phyloP scores from a whole-genome alignment of 768 basidiomycete species.

The Collybia mongolica region DNA sequence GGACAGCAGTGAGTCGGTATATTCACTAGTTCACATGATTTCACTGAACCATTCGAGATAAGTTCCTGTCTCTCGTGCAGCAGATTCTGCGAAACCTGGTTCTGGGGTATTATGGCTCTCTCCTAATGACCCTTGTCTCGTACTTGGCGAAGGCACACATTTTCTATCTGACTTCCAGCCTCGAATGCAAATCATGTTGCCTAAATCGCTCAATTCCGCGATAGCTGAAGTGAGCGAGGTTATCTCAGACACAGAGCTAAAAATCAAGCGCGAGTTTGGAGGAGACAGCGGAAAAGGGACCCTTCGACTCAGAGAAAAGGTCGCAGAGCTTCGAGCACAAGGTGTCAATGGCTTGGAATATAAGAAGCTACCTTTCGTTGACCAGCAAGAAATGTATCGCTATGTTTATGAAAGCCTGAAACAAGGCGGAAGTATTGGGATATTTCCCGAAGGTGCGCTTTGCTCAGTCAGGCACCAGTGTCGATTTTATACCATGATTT shows the following conservation, averaged over 20 bases:
- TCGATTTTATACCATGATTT: slow-evolving; percentile 3
- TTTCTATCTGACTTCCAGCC: slow-evolving; percentile 75
- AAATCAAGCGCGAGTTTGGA: slow-evolving; percentile 84
- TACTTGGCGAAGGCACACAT: slow-evolving; percentile 78
- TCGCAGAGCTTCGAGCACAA: slow-evolving; percentile 54
- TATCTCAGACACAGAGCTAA: slow-evolving; percentile 82
- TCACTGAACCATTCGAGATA: slow-evolving; percentile 10
- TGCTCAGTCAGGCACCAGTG: background rate
- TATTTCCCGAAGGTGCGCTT: slow-evolving; percentile 90
- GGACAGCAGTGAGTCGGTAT: slow-evolving; percentile 70
- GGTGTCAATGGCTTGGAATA: slow-evolving; percentile 68
- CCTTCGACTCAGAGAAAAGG: slow-evolving; percentile 61
- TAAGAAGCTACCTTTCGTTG: slow-evolving; percentile 84
- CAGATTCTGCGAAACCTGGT: slow-evolving; percentile 79
- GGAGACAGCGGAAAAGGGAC: slow-evolving; percentile 79
- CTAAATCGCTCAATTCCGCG: slow-evolving; percentile 73
- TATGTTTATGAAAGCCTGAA: slow-evolving; percentile 87
- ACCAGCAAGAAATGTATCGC: slow-evolving; percentile 94
- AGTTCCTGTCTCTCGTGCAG: slow-evolving; percentile 95
- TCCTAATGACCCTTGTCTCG: slow-evolving; percentile 72
- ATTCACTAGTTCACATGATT: background rate
- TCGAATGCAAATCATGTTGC: slow-evolving; percentile 83
- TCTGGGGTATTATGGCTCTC: slow-evolving; percentile 72
- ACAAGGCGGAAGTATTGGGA: slow-evolving; percentile 89
- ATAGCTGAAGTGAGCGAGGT: slow-evolving; percentile 87